Evolutionary conservation across 371 early-diverging fungal species (phyloP).

Genomic region (Rhizomucor pusillus): DNA sequence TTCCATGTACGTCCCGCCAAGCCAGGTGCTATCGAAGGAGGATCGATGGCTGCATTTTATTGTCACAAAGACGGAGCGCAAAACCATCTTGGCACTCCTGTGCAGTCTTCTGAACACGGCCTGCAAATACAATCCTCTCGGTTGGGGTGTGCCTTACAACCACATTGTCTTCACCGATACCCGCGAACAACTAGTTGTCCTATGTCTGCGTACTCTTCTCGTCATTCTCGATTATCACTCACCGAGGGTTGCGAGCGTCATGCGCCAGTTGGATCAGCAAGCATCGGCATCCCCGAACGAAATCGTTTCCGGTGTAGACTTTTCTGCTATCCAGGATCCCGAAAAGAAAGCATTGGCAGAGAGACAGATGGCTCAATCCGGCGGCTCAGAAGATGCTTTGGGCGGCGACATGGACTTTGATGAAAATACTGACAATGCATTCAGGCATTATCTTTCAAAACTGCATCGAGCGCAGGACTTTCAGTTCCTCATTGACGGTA

Average conservation of each 20-base stretch:
- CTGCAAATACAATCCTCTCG: slow-evolving; percentile 75
- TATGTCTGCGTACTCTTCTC: slow-evolving; percentile 66
- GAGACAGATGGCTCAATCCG: slow-evolving; percentile 7
- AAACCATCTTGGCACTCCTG: slow-evolving; percentile 69
- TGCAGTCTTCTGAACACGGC: slow-evolving; percentile 84
- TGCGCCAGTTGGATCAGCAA: slow-evolving; percentile 19
- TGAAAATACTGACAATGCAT: slow-evolving; percentile 58
- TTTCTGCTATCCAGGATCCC: slow-evolving; percentile 14
- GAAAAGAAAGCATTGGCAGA: slow-evolving; percentile 19
- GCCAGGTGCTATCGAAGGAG: slow-evolving; percentile 51
- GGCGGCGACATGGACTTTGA: slow-evolving; percentile 1
- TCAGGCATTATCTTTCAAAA: slow-evolving; percentile 71
- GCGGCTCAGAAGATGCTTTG: slow-evolving; percentile 12
- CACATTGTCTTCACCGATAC: slow-evolving; percentile 72
- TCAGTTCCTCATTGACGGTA: slow-evolving; percentile 67
- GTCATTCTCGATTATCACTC: slow-evolving; percentile 71
- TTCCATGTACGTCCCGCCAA: slow-evolving; percentile 77
- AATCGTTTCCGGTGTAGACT: slow-evolving; percentile 10
- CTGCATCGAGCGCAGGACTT: slow-evolving; percentile 80
- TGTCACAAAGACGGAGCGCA: slow-evolving; percentile 67
- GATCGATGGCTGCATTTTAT: slow-evolving; percentile 59
- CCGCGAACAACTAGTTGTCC: slow-evolving; percentile 67
- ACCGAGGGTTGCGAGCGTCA: slow-evolving; percentile 27
- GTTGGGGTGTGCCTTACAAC: slow-evolving; percentile 88
- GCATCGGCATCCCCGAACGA: slow-evolving; percentile 10